These are phyloP conservation scores for Ilex asprella DNA, from an alignment of 257 asterid species.

Conservation along the genomic window DNA sequence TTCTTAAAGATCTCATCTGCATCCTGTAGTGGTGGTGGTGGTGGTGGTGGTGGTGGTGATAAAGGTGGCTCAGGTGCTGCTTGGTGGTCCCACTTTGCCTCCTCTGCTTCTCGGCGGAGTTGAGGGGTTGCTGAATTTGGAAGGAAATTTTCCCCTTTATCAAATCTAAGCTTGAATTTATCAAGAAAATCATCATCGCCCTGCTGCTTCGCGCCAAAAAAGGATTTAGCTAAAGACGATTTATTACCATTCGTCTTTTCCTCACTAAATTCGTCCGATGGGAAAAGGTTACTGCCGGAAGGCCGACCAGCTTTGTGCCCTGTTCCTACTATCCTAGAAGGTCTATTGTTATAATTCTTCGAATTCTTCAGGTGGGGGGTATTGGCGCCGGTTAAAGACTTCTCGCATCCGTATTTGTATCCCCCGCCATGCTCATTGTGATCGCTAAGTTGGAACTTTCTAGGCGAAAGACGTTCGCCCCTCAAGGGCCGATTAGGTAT, in stretches of 20 bases:
- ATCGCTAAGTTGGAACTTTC: constrained; percentile 1
- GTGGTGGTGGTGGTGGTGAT: constrained; percentile 31
- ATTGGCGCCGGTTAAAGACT: too few relatives aligned
- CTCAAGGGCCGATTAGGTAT: constrained; percentile 50
- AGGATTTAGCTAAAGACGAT: constrained; percentile 5
- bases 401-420: too few relatives aligned
- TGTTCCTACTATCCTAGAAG: not conserved
- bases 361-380: not conserved
- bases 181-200: constrained; percentile 57
- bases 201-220: constrained; percentile 21
- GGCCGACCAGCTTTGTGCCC: not conserved
- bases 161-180: constrained; percentile 68
- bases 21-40: constrained; percentile 43
- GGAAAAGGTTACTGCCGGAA: too few relatives aligned
- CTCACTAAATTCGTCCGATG: too few relatives aligned
- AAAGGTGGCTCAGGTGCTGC: constrained; percentile 21
- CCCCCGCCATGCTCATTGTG: not conserved
- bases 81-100: not conserved
- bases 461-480: not conserved
- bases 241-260: too few relatives aligned
- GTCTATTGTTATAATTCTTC: too few relatives aligned
- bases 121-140: constrained; percentile 9
- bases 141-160: constrained; percentile 17
- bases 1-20: constrained; percentile 81
- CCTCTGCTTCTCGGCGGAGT: constrained; percentile 10